These are phyloP conservation scores for Infundibulicybe gibba DNA, from an alignment of 768 basidiomycete genomes.

Conservation along the genomic window DNA sequence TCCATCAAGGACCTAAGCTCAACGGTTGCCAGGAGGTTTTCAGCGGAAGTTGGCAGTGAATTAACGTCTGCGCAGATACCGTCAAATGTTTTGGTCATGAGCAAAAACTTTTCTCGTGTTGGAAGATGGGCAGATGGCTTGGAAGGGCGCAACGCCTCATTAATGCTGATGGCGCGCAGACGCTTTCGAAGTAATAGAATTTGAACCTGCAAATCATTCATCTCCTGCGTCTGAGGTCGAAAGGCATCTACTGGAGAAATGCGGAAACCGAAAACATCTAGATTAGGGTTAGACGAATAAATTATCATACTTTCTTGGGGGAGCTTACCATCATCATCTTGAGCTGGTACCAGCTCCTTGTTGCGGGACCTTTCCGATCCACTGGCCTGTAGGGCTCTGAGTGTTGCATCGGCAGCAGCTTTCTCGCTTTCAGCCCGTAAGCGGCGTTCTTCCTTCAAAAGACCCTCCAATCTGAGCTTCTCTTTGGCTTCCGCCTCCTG, in stretches of 20 bases:
- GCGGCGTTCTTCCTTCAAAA: slow-evolving; percentile 7
- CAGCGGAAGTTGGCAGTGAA: slow-evolving; percentile 38
- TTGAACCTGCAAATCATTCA: slow-evolving; percentile 40
- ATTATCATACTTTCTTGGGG: no score
- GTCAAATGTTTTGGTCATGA: slow-evolving; percentile 44
- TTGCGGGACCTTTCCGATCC: not conserved
- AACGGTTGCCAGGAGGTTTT: slow-evolving; percentile 40
- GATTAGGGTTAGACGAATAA: no score
- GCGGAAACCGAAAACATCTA: slow-evolving; percentile 58
- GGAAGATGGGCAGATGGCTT: slow-evolving; percentile 47
- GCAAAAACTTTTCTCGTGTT: slow-evolving; percentile 39
- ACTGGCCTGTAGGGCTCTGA: no score
- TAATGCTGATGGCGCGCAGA: slow-evolving; percentile 59
- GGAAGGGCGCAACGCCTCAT: slow-evolving; percentile 45
- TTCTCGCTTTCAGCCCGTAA: slow-evolving; percentile 12
- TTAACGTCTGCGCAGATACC: slow-evolving; percentile 41
- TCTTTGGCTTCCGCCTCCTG: no score
- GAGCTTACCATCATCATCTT: slow-evolving; percentile 3
- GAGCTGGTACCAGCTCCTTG: not conserved
- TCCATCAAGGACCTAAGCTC: slow-evolving; percentile 58
- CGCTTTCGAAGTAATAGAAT: slow-evolving; percentile 56
- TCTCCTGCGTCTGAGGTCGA: slow-evolving; percentile 31
- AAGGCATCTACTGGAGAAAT: slow-evolving; percentile 27
- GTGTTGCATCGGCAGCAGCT: slow-evolving; percentile 7
- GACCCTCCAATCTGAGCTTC: not conserved